Percentiles rank a stretch among this genome's conserved stretches.
These are phyloP conservation scores for Lomentospora prolificans DNA, from an alignment of 2,329 filamentous ascomycete species.

Conservation along the genomic window DNA sequence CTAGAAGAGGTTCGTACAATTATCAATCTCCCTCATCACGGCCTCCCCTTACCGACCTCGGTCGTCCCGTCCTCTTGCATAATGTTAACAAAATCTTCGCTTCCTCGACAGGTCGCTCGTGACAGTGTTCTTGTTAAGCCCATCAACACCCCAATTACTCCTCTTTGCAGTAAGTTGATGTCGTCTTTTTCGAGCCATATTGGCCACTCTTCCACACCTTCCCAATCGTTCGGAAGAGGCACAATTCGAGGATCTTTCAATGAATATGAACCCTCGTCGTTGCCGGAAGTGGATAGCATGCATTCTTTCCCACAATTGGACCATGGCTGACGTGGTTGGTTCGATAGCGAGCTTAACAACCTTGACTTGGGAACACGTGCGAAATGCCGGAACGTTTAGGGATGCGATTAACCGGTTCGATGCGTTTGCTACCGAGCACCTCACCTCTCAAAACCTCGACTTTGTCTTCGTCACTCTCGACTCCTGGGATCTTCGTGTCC, in stretches of 20 bases:
- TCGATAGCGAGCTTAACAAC: conserved; percentile 82
- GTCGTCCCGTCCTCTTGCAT: background rate
- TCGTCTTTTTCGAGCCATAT: background rate
- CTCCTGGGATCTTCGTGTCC: conserved; percentile 95
- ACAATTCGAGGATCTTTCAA: background rate
- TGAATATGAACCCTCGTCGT: background rate
- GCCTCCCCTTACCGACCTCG: conserved; percentile 11
- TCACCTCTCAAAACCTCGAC: conserved; percentile 83
- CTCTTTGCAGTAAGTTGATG: conserved; percentile 82
- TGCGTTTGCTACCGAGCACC: conserved; percentile 82
- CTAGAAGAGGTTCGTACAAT: conserved; percentile 70
- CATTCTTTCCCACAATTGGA: background rate
- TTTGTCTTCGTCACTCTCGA: conserved; percentile 98
- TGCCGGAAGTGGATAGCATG: background rate
- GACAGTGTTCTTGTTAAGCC: conserved; percentile 97
- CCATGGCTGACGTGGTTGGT: conserved; percentile 5
- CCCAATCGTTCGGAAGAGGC: background rate
- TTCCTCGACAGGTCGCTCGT: conserved; percentile 62
- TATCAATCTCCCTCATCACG: background rate
- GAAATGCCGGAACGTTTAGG: conserved; percentile 92
- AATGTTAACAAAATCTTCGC: conserved; percentile 11
- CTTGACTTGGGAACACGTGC: conserved; percentile 97
- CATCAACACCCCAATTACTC: conserved; percentile 96
- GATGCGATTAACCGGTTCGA: conserved; percentile 95
- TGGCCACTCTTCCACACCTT: background rate